Evolutionary conservation across 1,139 yeast species (phyloP).

Genomic region (Scheffersomyces quercinus): DNA sequence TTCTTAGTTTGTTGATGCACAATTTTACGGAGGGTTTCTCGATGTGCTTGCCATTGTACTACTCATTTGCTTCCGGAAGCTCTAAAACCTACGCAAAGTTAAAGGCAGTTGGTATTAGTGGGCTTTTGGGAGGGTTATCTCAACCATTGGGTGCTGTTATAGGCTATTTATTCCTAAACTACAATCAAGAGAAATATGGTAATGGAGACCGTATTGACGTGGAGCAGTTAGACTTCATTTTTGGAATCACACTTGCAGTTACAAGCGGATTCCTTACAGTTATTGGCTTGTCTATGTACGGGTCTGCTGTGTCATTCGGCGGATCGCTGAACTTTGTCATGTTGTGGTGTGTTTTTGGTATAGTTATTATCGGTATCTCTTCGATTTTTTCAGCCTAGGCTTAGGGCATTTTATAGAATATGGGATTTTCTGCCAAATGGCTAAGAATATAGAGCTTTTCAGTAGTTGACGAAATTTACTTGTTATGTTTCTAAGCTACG

Average conservation of each 20-base stretch:
- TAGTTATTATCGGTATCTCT: constrained; percentile 37
- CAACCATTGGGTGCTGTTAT: constrained; percentile 88
- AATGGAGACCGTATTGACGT: constrained; percentile 29
- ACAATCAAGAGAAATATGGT: constrained; percentile 28
- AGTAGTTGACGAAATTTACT: too few species aligned
- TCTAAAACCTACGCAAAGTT: constrained; percentile 41
- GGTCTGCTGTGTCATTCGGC: constrained; percentile 71
- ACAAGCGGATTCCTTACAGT: constrained; percentile 85
- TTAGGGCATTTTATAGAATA: too few species aligned
- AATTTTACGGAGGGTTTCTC: constrained; percentile 95
- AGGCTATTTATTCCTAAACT: constrained; percentile 60
- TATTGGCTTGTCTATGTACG: constrained; percentile 83
- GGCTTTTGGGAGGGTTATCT: constrained; percentile 75
- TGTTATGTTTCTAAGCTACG: too few species aligned
- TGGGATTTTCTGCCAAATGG: too few species aligned
- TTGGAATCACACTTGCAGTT: constrained; percentile 66
- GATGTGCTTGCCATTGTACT: constrained; percentile 86
- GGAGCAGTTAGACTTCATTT: constrained; percentile 40
- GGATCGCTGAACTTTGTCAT: constrained; percentile 57
- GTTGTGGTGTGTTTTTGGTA: constrained; percentile 54
- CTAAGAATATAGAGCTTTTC: too few species aligned
- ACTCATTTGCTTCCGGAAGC: constrained; percentile 47
- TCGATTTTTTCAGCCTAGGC: constrained; percentile 9
- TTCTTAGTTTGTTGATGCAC: constrained; percentile 81
- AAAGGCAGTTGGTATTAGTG: constrained; percentile 65